Evolutionary conservation across 192 early-diverging fungal genomes (phyloP), one percentile per base, ranked within the genome.

Genomic region (Spizellomyces sp.): DNA sequence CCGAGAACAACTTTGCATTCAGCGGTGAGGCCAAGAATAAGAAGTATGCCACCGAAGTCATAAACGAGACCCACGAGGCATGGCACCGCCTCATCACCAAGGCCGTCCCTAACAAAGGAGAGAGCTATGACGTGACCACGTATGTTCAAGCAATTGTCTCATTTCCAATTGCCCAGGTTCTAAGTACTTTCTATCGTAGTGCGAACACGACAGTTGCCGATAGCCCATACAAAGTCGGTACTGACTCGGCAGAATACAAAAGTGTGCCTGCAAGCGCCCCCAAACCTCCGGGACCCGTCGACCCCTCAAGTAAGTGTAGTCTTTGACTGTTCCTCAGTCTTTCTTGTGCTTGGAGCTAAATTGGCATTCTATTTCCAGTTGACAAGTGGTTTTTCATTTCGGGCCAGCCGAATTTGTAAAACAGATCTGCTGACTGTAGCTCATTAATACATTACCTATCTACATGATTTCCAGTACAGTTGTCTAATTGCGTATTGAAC

Each of bases 301-400:
- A 94, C 69, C 81, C 91, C 42, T 93, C 93, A 57, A 71, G 81
- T 84, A 71, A 80, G 76, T 64, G 22, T 22, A 43, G 22, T 66
- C 69, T 21, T 55, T 56, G 19, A 43, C 15, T 62, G 9, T 15
- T 9, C n/a, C 27, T 52, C 27, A 19, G 56, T 7, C 44, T 36
- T 10, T 69, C 72, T 52, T 27, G 17, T 45, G 80, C 77, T 8
- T 60, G 41, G 41, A 61, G 6, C 12, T 54, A 55, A n/a, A 67
- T 15, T 67, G 19, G 52, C 66, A 5, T 41, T 27, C 21, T 55
- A 27, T 27, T 15, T 67, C 17, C 48, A 82, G 87, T 98, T 74
- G 93, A 95, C 90, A 98, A 98, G 90, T 98, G 96, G 96, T 98
- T 96, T 89, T 98, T 92, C 86, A 92, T 98, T 73, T 91, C 91